These are phyloP conservation scores for Coemansia sp. DNA, from an alignment of 192 early-diverging fungal species.

Conservation along the genomic window DNA sequence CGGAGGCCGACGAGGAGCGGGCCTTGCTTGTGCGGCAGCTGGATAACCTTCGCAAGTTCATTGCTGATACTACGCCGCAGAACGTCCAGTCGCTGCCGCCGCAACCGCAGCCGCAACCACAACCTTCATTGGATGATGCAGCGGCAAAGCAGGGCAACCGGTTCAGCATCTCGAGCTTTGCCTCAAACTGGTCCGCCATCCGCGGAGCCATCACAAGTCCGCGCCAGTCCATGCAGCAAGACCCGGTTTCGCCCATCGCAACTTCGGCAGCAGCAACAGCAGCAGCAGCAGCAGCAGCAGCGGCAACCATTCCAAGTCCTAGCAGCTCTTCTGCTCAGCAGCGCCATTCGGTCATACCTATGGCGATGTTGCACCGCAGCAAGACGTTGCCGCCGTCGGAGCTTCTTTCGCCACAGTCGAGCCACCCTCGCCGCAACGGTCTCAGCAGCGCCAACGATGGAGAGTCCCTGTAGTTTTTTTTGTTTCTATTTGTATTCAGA, in stretches of 20 bases:
- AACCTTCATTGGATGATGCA: background rate
- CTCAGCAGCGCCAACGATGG: background rate
- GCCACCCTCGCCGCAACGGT: background rate
- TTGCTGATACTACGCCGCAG: conserved; percentile 6
- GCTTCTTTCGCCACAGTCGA: background rate
- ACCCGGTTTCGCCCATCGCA: background rate
- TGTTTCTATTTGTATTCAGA: background rate
- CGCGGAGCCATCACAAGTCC: conserved; percentile 48
- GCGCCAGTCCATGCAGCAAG: conserved; percentile 18
- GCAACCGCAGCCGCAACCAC: no score
- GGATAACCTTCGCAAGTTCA: conserved; percentile 35
- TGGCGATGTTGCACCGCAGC: conserved; percentile 51
- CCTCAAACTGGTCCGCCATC: conserved; percentile 39
- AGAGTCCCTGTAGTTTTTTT: no score
- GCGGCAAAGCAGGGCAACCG: conserved; percentile 7
- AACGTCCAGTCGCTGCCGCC: background rate
- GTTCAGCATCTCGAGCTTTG: conserved; percentile 48
- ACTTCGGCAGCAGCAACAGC: conserved; percentile 9
- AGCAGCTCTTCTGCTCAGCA: conserved; percentile 6
- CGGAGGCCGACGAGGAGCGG: conserved; percentile 41
- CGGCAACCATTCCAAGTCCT: conserved; percentile 4
- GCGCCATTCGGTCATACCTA: conserved; percentile 35
- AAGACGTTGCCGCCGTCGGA: conserved; percentile 20
- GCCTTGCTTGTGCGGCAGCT: conserved; percentile 34
- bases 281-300: background rate